A percentile compares a stretch with the other conserved stretches of the same genome.
These are phyloP conservation scores for Ascocoryne sarcoides DNA, from an alignment of 2,329 filamentous ascomycete genomes.

Conservation along the genomic window DNA sequence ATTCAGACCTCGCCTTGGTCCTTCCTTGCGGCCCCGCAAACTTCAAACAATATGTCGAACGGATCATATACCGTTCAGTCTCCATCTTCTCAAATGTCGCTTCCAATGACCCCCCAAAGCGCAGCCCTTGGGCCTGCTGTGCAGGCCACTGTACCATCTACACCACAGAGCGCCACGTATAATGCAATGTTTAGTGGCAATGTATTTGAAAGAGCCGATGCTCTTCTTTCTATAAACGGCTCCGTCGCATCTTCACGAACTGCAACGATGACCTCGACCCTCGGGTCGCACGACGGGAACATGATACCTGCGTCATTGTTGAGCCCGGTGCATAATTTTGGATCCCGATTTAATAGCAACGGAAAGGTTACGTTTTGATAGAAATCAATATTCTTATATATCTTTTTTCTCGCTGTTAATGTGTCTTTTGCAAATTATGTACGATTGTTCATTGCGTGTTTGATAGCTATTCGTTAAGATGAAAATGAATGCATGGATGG, in stretches of 20 bases:
- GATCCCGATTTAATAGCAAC: background rate
- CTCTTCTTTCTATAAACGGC: conserved; percentile 22
- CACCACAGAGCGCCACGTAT: conserved; percentile 35
- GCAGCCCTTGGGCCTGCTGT: conserved; percentile 83
- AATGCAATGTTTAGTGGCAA: conserved; percentile 25
- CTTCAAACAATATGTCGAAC: conserved; percentile 17
- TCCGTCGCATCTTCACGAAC: conserved; percentile 22
- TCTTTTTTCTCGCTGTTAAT: no score
- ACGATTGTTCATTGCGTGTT: background rate
- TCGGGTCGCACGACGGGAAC: conserved; percentile 17
- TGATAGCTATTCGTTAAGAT: background rate
- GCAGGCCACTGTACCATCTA: conserved; percentile 78
- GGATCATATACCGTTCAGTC: conserved; percentile 22
- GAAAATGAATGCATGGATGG: background rate
- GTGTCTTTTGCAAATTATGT: no score
- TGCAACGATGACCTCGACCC: conserved; percentile 26
- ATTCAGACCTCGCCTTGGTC: conserved; percentile 61
- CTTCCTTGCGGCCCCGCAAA: conserved; percentile 34
- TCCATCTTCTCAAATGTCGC: conserved; percentile 42
- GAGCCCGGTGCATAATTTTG: background rate
- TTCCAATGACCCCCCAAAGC: conserved; percentile 82
- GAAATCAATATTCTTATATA: no score
- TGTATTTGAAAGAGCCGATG: conserved; percentile 27
- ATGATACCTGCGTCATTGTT: conserved; percentile 19
- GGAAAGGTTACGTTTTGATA: conserved; percentile 1